phyloP scores from a whole-genome alignment of 2,329 filamentous ascomycete genomes.

The Trichophyton schoenleinii region DNA sequence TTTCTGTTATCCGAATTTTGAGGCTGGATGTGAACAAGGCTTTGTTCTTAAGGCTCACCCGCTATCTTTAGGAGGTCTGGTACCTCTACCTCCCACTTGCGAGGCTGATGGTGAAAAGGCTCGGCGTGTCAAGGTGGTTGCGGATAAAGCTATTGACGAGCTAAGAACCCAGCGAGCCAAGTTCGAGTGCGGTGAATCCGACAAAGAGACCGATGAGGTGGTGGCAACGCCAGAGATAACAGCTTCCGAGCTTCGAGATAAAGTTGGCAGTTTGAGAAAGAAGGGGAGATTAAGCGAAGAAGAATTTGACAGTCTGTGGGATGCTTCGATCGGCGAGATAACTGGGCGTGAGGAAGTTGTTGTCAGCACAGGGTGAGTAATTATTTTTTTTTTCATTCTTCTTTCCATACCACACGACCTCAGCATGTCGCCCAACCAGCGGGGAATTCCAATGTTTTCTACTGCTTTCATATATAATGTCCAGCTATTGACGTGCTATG shows the following conservation, averaged over 20 bases:
- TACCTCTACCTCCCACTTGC: conserved; percentile 82
- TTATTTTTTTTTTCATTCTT: conserved; percentile 15
- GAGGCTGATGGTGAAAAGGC: conserved; percentile 91
- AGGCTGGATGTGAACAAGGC: conserved; percentile 69
- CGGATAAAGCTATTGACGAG: conserved; percentile 75
- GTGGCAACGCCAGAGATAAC: conserved; percentile 53
- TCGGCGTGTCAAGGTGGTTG: conserved; percentile 71
- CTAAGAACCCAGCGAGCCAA: conserved; percentile 74
- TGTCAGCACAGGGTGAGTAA: conserved; percentile 47
- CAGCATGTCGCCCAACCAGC: conserved; percentile 12
- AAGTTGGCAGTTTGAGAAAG: conserved; percentile 61
- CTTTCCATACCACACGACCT: conserved; percentile 8
- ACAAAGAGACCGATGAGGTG: conserved; percentile 48
- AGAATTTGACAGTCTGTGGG: conserved; percentile 77
- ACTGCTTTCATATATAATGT: conserved; percentile 12
- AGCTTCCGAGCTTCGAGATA: conserved; percentile 60
- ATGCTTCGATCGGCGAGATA: conserved; percentile 39
- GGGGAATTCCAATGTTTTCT: conserved; percentile 1
- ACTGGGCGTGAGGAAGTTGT: conserved; percentile 48
- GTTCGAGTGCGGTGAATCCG: conserved; percentile 73
- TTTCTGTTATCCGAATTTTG: conserved; percentile 68
- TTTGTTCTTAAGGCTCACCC: conserved; percentile 80
- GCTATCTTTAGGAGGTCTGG: conserved; percentile 61
- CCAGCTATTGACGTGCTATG: conserved; percentile 29
- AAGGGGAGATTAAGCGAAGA: conserved; percentile 65